A percentile compares a stretch with the other conserved stretches of the same genome.
Conservation (phyloP, 352 stramenopile species). For the Albugo laibachii region DNA sequence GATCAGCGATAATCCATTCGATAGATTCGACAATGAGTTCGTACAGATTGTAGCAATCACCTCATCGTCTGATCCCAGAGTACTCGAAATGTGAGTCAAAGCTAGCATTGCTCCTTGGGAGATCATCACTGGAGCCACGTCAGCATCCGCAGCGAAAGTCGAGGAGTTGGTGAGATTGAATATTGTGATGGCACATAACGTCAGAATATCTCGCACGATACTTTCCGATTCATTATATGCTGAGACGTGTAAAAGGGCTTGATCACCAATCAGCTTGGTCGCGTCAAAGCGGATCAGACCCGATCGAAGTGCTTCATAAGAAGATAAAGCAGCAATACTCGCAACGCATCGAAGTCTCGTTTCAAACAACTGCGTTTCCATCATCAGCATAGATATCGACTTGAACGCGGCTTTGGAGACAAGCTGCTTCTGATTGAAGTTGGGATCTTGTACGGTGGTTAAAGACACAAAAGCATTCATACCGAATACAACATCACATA, state of each 20-base stretch:
- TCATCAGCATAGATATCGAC: conserved; percentile 20
- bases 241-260: conserved; percentile 23
- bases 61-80: conserved; percentile 17
- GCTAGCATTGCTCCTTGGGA: conserved; percentile 34
- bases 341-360: conserved; percentile 40
- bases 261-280: conserved; percentile 15
- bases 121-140: conserved; percentile 36
- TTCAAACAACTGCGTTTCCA: conserved; percentile 15
- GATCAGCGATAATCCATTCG: conserved; percentile 37
- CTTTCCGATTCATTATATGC: conserved; percentile 11
- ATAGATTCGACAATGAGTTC: conserved; percentile 49
- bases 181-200: conserved; percentile 36
- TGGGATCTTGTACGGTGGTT: not conserved
- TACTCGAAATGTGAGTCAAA: conserved; percentile 34
- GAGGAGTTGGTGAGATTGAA: conserved; percentile 35
- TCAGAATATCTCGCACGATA: conserved; percentile 14
- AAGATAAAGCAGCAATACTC: conserved; percentile 32
- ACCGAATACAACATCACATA: conserved; percentile 36
- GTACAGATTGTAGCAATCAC: conserved; percentile 47
- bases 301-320: conserved; percentile 17
- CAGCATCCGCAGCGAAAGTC: not conserved
- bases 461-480: not conserved
- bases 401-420: conserved; percentile 15
- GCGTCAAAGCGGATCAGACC: conserved; percentile 12
- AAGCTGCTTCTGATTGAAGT: conserved; percentile 3